Conservation (phyloP, 1,284 basidiomycete species). For the Pterulicium gracile region DNA sequence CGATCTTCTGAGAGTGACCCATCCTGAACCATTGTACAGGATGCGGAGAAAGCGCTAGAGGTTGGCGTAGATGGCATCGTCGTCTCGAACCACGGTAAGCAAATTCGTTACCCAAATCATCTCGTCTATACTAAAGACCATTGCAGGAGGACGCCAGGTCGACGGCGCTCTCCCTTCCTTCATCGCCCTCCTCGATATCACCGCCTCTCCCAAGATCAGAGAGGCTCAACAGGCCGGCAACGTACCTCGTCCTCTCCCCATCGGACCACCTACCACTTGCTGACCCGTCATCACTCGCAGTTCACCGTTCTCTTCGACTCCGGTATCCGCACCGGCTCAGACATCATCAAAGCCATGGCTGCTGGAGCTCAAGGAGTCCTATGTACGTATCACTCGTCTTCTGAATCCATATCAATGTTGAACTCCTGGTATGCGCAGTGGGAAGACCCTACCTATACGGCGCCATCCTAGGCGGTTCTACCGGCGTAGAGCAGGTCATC, state of each 20-base stretch:
- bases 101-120: not conserved
- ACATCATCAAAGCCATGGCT: conserved; percentile 69
- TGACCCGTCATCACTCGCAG: no score
- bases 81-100: conserved; percentile 70
- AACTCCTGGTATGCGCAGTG: conserved; percentile 18
- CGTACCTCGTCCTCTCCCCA: not conserved
- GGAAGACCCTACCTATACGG: conserved; percentile 41
- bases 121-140: not conserved
- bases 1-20: not conserved
- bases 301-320: conserved; percentile 73
- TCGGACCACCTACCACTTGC: no score
- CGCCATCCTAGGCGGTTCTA: conserved; percentile 39
- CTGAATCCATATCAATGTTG: not conserved
- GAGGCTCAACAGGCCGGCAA: conserved; percentile 41
- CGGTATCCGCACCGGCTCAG: conserved; percentile 65
- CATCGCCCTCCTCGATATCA: conserved; percentile 60
- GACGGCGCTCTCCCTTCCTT: conserved; percentile 65
- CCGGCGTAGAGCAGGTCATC: conserved; percentile 43
- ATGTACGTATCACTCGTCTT: conserved; percentile 28
- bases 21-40: conserved; percentile 26
- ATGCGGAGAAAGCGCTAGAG: conserved; percentile 59
- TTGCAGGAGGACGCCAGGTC: conserved; percentile 64
- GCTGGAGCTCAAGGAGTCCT: conserved; percentile 57
- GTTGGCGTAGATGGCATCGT: conserved; percentile 66
- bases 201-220: conserved; percentile 43